Base-by-base conservation (phyloP, 768 basidiomycete species). In the Trametes gibbosa region DNA sequence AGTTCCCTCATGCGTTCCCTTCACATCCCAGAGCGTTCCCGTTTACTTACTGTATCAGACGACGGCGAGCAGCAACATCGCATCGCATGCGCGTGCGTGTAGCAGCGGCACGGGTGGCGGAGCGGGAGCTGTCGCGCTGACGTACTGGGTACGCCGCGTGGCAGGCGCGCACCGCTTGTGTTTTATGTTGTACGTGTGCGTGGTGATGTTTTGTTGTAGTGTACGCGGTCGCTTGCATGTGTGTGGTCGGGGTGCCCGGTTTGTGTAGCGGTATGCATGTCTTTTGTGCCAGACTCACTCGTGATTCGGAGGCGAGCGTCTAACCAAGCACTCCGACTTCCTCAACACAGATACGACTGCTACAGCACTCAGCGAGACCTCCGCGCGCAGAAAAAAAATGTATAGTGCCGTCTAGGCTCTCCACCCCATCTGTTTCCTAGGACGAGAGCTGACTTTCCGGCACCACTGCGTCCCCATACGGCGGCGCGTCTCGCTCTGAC, bases 361-460 rank as follows among this genome's bases (percentile, higher is more conserved):
- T n/a, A n/a, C n/a, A n/a, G n/a, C n/a, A n/a, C n/a, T n/a, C n/a
- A n/a, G n/a, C n/a, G n/a, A n/a, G n/a, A n/a, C n/a, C n/a, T n/a
- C n/a, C n/a, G n/a, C n/a, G n/a, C n/a, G n/a, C n/a, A n/a, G n/a
- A n/a, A n/a, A n/a, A 32, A 32, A 32, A 32, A 4, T 71, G 65
- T 71, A 51, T 62, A 59, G 59, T 66, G 63, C 61, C 65, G 64
- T 70, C 70, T 71, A 68, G 65, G 65, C 68, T 66, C 66, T 69
- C 39, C 67, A 58, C 34, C 53, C 64, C 65, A 63, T 56, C 17
- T n/a, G n/a, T 17, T 54, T 32, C 29, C 27, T 47, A 51, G 56
- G 59, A 59, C 46, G 62, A 56, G 66, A 64, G 67, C 63, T 67
- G 68, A 64, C 70, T 68, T 56, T 58, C 63, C 66, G 53, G 57